Conservation (phyloP, 352 stramenopile species). For the Phytophthora pini region DNA sequence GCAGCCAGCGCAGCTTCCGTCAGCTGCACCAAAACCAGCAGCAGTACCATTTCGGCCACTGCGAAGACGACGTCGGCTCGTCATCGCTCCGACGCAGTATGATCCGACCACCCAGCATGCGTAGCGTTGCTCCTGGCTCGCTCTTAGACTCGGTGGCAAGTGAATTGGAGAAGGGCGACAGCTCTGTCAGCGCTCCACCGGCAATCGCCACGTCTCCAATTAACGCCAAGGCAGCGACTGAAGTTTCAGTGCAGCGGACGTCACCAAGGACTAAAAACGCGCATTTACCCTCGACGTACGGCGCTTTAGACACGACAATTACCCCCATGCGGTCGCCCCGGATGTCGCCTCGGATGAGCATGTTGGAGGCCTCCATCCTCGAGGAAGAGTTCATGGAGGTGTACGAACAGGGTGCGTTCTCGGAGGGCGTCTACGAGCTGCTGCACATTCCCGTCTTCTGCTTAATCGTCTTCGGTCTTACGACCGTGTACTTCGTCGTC, state of each 20-base stretch:
- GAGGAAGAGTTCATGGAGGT: constrained; percentile 79
- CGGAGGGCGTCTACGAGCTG: constrained; percentile 66
- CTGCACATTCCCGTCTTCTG: constrained; percentile 79
- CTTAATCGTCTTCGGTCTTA: constrained; percentile 78
- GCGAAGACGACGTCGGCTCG: constrained; percentile 52
- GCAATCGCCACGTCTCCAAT: constrained; percentile 30
- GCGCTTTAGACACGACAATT: constrained; percentile 54
- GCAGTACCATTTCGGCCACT: constrained; percentile 64
- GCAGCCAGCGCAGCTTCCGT: constrained; percentile 69
- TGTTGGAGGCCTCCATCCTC: constrained; percentile 70
- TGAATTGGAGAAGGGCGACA: constrained; percentile 34
- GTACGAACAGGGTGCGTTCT: constrained; percentile 75
- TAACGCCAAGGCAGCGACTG: constrained; percentile 10
- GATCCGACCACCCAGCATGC: constrained; percentile 36
- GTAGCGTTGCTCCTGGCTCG: constrained; percentile 21
- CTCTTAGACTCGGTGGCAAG: constrained; percentile 24
- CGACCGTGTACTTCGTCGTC: constrained; percentile 88
- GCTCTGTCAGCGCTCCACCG: constrained; percentile 7
- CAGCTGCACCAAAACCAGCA: constrained; percentile 81
- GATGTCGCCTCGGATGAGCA: constrained; percentile 58
- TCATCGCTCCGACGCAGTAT: constrained; percentile 44
- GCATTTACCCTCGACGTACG: constrained; percentile 50
- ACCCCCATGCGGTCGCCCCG: constrained; percentile 42
- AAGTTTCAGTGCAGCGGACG: constrained; percentile 16
- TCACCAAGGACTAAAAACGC: constrained; percentile 29